phyloP scores from a whole-genome alignment of 352 stramenopile species.

The Elongisporangium prolatum region DNA sequence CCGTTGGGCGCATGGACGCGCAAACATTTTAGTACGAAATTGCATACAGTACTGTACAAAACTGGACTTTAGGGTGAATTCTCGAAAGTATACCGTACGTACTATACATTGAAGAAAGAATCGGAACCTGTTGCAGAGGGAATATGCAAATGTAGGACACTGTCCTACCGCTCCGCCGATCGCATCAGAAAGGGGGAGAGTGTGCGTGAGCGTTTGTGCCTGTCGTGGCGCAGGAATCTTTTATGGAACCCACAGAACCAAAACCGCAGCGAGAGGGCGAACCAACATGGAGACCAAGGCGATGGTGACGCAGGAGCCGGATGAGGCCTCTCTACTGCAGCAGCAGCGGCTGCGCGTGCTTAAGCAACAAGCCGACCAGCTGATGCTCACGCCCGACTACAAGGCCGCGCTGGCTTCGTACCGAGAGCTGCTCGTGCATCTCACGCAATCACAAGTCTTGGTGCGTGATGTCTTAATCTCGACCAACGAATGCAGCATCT shows the following conservation, averaged over 20 bases:
- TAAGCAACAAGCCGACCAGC: constrained; percentile 63
- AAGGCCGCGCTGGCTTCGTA: constrained; percentile 58
- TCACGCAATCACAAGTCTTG: constrained; percentile 64
- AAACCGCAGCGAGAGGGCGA: not conserved
- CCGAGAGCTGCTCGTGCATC: constrained; percentile 63
- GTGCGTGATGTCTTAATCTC: constrained; percentile 8
- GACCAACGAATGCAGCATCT: not conserved
- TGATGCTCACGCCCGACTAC: constrained; percentile 44
- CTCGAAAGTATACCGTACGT: not conserved
- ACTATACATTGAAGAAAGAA: not conserved
- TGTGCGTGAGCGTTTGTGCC: not conserved
- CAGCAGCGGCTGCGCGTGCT: constrained; percentile 42
- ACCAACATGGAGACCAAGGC: not conserved
- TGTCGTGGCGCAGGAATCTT: constrained; percentile 1
- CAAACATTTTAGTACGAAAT: not conserved
- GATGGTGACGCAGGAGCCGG: not conserved
- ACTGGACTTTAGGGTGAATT: not conserved
- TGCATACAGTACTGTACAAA: not conserved
- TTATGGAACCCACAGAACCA: not conserved
- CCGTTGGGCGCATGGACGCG: not conserved
- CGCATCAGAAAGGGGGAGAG: not conserved
- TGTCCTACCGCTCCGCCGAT: not conserved
- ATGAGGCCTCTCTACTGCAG: not conserved
- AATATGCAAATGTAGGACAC: not conserved
- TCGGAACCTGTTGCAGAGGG: not conserved